Percentiles rank a stretch among this genome's conserved stretches.
phyloP scores from a whole-genome alignment of 1,284 basidiomycete genomes.

The Laetiporus sulphureus region DNA sequence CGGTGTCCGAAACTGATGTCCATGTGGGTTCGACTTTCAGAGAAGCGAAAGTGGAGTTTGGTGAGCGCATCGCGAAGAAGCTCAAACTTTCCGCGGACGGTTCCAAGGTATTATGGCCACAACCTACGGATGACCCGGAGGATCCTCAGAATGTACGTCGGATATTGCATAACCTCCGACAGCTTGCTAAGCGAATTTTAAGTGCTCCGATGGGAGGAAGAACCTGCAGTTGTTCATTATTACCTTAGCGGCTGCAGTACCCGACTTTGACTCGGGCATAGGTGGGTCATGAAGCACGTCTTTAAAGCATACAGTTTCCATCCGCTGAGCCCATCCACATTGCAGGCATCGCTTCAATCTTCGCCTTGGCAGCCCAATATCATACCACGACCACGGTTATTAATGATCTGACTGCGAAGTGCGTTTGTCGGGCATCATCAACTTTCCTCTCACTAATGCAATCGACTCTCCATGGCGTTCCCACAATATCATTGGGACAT shows the following conservation, averaged over 20 bases:
- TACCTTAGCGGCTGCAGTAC: constrained; percentile 60
- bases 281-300: constrained; percentile 38
- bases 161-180: background rate
- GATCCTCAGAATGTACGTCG: constrained; percentile 60
- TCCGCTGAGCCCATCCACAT: background rate
- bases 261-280: constrained; percentile 64
- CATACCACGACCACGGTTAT: constrained; percentile 52
- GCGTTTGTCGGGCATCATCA: constrained; percentile 12
- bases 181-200: background rate
- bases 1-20: background rate
- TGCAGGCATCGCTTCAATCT: constrained; percentile 52
- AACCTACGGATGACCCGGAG: constrained; percentile 54
- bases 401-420: constrained; percentile 62
- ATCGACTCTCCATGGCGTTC: background rate
- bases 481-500: background rate
- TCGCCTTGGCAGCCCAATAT: constrained; percentile 51
- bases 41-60: constrained; percentile 47
- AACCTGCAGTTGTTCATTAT: constrained; percentile 50
- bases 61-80: constrained; percentile 38
- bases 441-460: background rate
- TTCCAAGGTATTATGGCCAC: constrained; percentile 49
- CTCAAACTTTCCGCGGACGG: constrained; percentile 45
- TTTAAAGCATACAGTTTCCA: background rate
- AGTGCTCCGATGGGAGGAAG: constrained; percentile 26
- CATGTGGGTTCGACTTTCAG: constrained; percentile 25